A percentile compares a stretch with the other conserved stretches of the same genome.
Conservation (phyloP, 345 rosid species). For the Eucalyptus fibrosa region DNA sequence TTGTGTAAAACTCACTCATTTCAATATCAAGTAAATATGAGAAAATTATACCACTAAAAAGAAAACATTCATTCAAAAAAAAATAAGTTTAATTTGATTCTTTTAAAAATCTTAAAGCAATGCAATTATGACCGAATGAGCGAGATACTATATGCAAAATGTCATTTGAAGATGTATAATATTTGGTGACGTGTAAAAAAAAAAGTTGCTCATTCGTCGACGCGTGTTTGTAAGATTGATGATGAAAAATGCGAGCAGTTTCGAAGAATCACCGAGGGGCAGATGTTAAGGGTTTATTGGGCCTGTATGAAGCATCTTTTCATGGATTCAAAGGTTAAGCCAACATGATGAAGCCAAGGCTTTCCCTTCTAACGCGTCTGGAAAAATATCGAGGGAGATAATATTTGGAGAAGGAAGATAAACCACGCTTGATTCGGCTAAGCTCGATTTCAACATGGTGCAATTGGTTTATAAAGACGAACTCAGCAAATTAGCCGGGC, state of each 20-base stretch:
- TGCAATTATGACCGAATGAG: background rate
- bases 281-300: conserved; percentile 1
- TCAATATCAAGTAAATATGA: background rate
- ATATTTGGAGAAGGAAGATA: background rate
- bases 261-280: background rate
- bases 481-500: background rate
- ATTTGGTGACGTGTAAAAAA: background rate
- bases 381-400: background rate
- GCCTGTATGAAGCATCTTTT: conserved; percentile 14
- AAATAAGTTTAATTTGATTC: too few relatives aligned
- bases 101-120: background rate
- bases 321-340: background rate
- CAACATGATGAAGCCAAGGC: background rate
- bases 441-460: background rate
- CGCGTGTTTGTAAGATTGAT: background rate
- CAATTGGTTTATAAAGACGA: background rate
- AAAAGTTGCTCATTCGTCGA: background rate
- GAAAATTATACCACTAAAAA: background rate
- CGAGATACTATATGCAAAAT: background rate
- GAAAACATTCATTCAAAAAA: background rate
- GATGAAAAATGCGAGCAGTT: background rate
- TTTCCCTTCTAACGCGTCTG: background rate
- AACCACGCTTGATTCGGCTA: background rate
- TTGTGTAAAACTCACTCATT: background rate
- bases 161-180: background rate